Evolutionary conservation across 2,329 filamentous ascomycete genomes (phyloP), one percentile per base, ranked within the genome.

Genomic region (Ophiosphaerella korrae): DNA sequence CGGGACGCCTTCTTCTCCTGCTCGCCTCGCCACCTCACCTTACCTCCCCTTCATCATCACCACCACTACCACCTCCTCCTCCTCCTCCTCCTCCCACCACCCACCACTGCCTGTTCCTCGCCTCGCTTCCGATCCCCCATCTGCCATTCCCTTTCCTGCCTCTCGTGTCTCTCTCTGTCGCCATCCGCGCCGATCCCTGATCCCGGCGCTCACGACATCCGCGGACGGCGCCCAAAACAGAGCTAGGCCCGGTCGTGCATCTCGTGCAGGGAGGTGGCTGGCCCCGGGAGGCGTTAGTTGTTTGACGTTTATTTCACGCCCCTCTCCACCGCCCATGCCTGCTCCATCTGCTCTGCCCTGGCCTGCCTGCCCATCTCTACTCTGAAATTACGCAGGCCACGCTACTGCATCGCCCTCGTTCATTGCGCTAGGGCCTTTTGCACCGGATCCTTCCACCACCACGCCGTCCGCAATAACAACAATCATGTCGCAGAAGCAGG

Each of bases 401-500:
- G 66, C 71, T 73, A 73, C 69, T 71, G 68, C 68, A 71, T 58
- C 60, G 62, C 58, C 63, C 65, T 68, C 68, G 65, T 65, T 62
- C 55, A 50, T 57, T 35, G 54, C 62, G 64, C 63, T 55, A 64
- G 65, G 68, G 61, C 71, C 68, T 65, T 51, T 42, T 47, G 55
- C 54, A 66, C 62, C 68, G 64, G 66, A 65, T 63, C 60, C 67
- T 63, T 68, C 60, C 57, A 62, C 61, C 56, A 64, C 60, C 60
- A 61, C 61, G 63, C 59, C 50, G 53, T 60, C 63, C 62, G 70
- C 66, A 66, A 73, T 70, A 61, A 74, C 62, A 68, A 74, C 70
- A 72, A 72, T 72, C 50, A 57, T 65, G 73, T 75, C 73, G 68
- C 70, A 69, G 69, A 71, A 70, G 63, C 66, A 67, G 65, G 62